Base-by-base conservation (phyloP, 768 basidiomycete genomes). In the Hydnomerulius pinastri region DNA sequence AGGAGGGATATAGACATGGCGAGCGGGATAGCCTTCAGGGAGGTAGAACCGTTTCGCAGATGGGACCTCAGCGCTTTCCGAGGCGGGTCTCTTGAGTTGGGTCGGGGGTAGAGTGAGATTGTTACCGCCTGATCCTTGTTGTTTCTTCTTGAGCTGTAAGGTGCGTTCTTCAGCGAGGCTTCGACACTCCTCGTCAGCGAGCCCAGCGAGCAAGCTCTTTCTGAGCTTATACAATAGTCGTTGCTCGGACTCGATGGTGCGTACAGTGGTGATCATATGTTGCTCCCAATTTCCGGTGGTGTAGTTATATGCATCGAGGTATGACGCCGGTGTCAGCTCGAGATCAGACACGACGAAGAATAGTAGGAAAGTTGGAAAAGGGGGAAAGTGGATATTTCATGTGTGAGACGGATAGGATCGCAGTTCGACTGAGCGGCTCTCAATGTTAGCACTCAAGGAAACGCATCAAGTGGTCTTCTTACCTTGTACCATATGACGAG, bases 401-500 rank as follows among this genome's bases (percentile, higher is more conserved):
- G 78, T 17, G 77, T 79, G 21, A 86, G 69, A 2, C 84, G 74
- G 32, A 86, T 74, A 1, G 84, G 84, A 44, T 82, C 78, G 32
- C 68, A 70, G 46, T 74, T 72, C 13, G 77, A 71, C 82, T 83
- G 62, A 23, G 32, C n/a, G n/a, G n/a, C 25, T n/a, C n/a, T n/a
- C n/a, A n/a, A n/a, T n/a, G 52, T 63, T 46, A 56, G 38, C n/a
- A 29, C 27, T 33, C 3, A 5, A 47, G 27, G 41, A 42, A 39
- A 37, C 8, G 43, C 4, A 23, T 47, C 24, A 30, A 28, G 27
- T n/a, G n/a, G 8, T 2, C 2, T 30, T 52, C 66, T 56, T 53
- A 83, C 81, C 71, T 83, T 81, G 70, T 85, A 85, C 85, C 85
- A 87, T 51, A 86, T 78, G 45, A 87, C 76, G 51, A 87, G 75